Evolutionary conservation across 2,329 filamentous ascomycete species (phyloP).

Genomic region (Claviceps arundinis): DNA sequence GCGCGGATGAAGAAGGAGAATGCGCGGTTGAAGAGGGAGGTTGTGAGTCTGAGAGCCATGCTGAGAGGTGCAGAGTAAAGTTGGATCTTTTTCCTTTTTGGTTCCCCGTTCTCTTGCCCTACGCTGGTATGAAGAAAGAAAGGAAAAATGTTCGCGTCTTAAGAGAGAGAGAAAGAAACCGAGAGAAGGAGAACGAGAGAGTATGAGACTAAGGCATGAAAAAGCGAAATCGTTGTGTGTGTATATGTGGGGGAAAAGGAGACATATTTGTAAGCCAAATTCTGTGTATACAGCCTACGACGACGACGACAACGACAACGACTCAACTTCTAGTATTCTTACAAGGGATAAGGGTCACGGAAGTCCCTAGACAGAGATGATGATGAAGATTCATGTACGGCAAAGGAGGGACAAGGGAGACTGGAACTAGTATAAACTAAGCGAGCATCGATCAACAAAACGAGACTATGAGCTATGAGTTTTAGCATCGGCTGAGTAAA

Average conservation of each 20-base stretch:
- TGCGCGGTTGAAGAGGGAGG: constrained; percentile 66
- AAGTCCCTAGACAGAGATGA: no score
- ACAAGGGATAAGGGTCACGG: no score
- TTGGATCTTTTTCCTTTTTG: neutral
- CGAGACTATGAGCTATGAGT: neutral
- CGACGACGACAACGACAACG: neutral
- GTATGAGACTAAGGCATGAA: neutral
- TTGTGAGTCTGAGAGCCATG: constrained; percentile 52
- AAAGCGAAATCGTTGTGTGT: neutral
- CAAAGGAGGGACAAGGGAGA: neutral
- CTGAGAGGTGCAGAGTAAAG: constrained; percentile 31
- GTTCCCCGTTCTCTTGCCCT: neutral
- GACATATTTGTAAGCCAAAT: constrained; percentile 1
- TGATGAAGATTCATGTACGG: no score
- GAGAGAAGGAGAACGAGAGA: no score
- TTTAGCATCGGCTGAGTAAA: neutral
- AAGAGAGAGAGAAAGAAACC: no score
- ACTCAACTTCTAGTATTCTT: no score
- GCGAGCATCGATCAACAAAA: neutral
- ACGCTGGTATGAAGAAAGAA: no score
- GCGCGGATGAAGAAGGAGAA: constrained; percentile 75
- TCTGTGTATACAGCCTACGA: constrained; percentile 1
- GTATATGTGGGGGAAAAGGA: neutral
- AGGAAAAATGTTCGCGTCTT: no score
- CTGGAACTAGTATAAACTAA: neutral